Evolutionary conservation across 345 rosid genomes (phyloP), one percentile per base, ranked within the genome.

Genomic region (thale cress (Arabidopsis thaliana)): DNA sequence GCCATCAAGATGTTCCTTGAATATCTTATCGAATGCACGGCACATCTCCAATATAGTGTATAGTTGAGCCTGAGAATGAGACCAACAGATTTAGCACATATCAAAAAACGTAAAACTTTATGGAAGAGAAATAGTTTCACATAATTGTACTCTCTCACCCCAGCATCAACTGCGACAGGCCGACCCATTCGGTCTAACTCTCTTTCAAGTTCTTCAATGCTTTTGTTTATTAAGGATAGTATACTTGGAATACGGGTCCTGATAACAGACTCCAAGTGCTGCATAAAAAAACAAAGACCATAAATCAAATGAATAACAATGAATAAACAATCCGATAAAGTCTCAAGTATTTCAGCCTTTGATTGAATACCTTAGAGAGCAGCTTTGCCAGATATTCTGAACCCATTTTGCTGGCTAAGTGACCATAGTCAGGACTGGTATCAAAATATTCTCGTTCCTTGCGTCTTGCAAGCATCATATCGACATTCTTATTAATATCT

Each of bases 1-100:
- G 78, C 98, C 98, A 83, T 91, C 93, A 74, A 93, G 57, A 78
- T 93, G 98, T 79, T 93, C 98, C 87, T 91, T 93, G 82, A 91
- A 93, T 80, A 91, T 83, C 67, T 82, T 83, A 78, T 93, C 98
- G 53, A 93, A 91, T 71, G 93, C 96, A 67, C 94, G 91, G 49
- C 97, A 91, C 36, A 93, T 78, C 80, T 88, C 97, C 82, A 93
- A 71, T 63, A 93, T 85, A 37, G 87, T 88, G 81, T 89, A 88
- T 14, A 93, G 75, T 73, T 89, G 96, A 67, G 97, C 97, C 98
- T 93, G 78, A 73, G 59, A 74, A 5, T 33, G 41, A 52, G 37
- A 68, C 69, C 78, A 28, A 74, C n/a, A 56, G 36, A 48, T 34
- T 79, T 52, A 53, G 64, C 25, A 38, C 28, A 59, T 6, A 24